Percentiles rank a stretch among this genome's conserved stretches.
Conservation (phyloP, 2,329 filamentous ascomycete species). For the Trichoderma aggressivum region DNA sequence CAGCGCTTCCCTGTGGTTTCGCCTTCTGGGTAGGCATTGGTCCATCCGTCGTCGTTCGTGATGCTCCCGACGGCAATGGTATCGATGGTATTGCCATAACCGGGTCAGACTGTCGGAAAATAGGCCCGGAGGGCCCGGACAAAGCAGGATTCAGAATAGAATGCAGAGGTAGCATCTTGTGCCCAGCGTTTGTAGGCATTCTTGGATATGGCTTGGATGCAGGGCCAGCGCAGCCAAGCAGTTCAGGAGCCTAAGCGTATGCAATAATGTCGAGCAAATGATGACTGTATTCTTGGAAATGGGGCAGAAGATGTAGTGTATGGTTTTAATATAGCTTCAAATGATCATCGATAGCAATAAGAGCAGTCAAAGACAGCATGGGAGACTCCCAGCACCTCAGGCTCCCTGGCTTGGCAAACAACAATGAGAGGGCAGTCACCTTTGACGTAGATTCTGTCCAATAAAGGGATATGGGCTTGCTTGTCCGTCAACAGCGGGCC, state of each 20-base stretch:
- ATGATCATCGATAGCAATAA: constrained; percentile 27
- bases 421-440: background rate
- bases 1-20: constrained; percentile 44
- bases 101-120: constrained; percentile 40
- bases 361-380: constrained; percentile 22
- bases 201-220: background rate
- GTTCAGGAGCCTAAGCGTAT: background rate
- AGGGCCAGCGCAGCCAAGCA: constrained; percentile 3
- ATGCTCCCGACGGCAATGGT: constrained; percentile 26
- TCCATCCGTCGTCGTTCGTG: background rate
- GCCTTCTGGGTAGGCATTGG: background rate
- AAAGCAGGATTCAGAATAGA: constrained; percentile 64
- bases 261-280: background rate
- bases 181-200: constrained; percentile 22
- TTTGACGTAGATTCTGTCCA: background rate
- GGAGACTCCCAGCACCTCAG: constrained; percentile 24
- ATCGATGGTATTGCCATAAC: background rate
- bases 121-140: constrained; percentile 36
- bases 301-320: background rate
- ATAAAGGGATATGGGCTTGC: background rate
- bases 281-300: background rate
- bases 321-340: constrained; percentile 28
- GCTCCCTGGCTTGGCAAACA: constrained; percentile 31
- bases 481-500: constrained; percentile 1
- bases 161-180: constrained; percentile 60